Percentiles rank a stretch among this genome's conserved stretches.
Evolutionary conservation across 495 filamentous ascomycete species (phyloP).

Genomic region (Aspergillus biplanus): DNA sequence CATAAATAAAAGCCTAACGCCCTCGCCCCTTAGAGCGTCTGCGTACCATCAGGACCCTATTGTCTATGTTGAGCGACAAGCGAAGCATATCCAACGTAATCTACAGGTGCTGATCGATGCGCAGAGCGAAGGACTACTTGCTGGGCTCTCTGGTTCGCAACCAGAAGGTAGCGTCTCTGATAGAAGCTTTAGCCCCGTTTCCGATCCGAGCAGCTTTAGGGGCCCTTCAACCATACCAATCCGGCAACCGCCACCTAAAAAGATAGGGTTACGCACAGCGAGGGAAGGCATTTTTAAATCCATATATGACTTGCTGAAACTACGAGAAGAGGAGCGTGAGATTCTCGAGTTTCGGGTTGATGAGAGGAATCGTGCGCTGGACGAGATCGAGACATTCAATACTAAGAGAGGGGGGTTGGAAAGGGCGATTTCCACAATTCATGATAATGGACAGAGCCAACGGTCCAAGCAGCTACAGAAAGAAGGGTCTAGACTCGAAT

Average conservation of each 20-base stretch:
- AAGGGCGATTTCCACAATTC: conserved; percentile 47
- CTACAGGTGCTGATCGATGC: conserved; percentile 83
- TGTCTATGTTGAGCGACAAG: conserved; percentile 48
- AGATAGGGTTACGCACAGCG: conserved; percentile 66
- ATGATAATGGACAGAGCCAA: conserved; percentile 42
- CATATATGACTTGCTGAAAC: conserved; percentile 70
- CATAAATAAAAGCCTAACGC: conserved; percentile 29
- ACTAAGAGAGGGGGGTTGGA: conserved; percentile 52
- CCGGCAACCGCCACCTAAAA: conserved; percentile 61
- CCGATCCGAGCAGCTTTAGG: conserved; percentile 28
- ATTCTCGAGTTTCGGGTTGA: conserved; percentile 60
- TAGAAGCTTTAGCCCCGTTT: conserved; percentile 53
- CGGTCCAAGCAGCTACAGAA: conserved; percentile 45
- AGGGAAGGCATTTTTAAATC: conserved; percentile 69
- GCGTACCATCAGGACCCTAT: conserved; percentile 44
- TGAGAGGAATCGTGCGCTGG: conserved; percentile 60
- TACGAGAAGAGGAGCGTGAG: conserved; percentile 73
- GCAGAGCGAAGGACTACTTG: conserved; percentile 74
- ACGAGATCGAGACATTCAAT: conserved; percentile 63
- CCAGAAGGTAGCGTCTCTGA: conserved; percentile 46
- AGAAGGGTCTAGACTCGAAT: conserved; percentile 56
- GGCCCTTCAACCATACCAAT: conserved; percentile 55
- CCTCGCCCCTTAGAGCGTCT: conserved; percentile 35
- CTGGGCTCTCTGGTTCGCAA: conserved; percentile 47
- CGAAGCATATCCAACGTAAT: conserved; percentile 66